Evolutionary conservation across 257 asterid species (phyloP), one percentile per base, ranked within the genome.

Genomic region (Catharanthus roseus): DNA sequence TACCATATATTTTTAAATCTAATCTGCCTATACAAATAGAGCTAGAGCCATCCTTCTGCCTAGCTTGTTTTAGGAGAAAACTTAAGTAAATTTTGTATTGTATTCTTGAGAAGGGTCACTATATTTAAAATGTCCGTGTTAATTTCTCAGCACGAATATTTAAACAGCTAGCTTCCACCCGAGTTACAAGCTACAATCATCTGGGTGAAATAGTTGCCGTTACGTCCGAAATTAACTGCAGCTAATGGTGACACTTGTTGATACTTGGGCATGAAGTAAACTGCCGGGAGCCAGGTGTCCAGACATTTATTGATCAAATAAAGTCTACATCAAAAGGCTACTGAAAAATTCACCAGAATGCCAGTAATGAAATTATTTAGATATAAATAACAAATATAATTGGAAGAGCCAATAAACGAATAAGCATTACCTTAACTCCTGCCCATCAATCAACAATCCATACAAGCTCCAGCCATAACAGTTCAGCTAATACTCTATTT

Each of bases 381-480:
- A 31, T 41, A 71, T 10, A 45, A 57, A 42, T 13, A 56, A 55
- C 7, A 26, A 41, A 68, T 10, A 31, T 2, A 34, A 68, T 8
- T 16, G 10, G 54, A 11, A 1, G 8, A 2, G 13, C 10, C 15
- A 23, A 24, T 55, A 10, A 16, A 23, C n/a, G 38, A 65, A 42
- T 8, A 69, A 53, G 23, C 29, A 65, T 65, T 83, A 93, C 98
- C 98, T 93, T 88, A 56, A 93, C 90, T 55, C 86, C 86, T 67
- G 97, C 99, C 99, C 97, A 93, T 97, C 99, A 91, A 80, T 93
- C 96, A 54, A 91, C 80, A 49, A 93, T 78, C 99, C 99, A 93
- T 39, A 93, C 91, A 11, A 91, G 96, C 90, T 93, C 97, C 74
- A 93, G 89, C 99, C 99, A 93, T 77, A 93, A 47, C 41, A 89